These are phyloP conservation scores for Penicillium egyptiacum DNA, from an alignment of 495 filamentous ascomycete genomes.

Conservation along the genomic window DNA sequence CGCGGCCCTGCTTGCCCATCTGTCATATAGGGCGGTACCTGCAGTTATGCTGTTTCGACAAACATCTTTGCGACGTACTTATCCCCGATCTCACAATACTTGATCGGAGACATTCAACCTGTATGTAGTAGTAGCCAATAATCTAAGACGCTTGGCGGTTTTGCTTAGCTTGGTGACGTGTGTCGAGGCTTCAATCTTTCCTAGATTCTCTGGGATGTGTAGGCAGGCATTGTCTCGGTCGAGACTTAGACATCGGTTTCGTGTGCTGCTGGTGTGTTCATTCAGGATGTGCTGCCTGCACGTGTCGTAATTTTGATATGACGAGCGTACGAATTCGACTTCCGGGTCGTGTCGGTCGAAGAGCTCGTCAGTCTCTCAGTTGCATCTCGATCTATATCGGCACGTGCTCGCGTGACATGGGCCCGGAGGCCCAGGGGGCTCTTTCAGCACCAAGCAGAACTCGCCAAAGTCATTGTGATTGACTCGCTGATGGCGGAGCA, in stretches of 20 bases:
- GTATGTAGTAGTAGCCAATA: not conserved
- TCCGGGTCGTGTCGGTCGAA: not conserved
- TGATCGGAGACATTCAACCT: not conserved
- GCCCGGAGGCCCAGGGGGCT: not conserved
- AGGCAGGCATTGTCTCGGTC: not conserved
- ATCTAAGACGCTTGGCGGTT: not conserved
- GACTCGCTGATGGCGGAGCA: not conserved
- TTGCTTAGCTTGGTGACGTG: not conserved
- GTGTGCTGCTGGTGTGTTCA: not conserved
- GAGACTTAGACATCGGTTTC: not conserved
- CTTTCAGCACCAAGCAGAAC: not conserved
- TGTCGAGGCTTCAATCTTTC: not conserved
- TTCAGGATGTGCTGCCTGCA: not conserved
- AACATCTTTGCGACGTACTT: not conserved
- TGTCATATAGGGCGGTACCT: slow-evolving; percentile 8
- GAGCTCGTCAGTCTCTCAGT: not conserved
- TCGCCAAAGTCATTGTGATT: not conserved
- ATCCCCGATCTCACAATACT: not conserved
- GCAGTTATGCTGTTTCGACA: not conserved
- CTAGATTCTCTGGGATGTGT: not conserved
- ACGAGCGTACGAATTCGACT: not conserved
- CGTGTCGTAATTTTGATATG: not conserved
- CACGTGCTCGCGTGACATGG: not conserved
- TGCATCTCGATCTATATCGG: not conserved
- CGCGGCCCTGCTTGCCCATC: too few species aligned